A percentile compares a stretch with the other conserved stretches of the same genome.
These are phyloP conservation scores for Sporothrix brasiliensis DNA, from an alignment of 2,329 filamentous ascomycete genomes.

Conservation along the genomic window DNA sequence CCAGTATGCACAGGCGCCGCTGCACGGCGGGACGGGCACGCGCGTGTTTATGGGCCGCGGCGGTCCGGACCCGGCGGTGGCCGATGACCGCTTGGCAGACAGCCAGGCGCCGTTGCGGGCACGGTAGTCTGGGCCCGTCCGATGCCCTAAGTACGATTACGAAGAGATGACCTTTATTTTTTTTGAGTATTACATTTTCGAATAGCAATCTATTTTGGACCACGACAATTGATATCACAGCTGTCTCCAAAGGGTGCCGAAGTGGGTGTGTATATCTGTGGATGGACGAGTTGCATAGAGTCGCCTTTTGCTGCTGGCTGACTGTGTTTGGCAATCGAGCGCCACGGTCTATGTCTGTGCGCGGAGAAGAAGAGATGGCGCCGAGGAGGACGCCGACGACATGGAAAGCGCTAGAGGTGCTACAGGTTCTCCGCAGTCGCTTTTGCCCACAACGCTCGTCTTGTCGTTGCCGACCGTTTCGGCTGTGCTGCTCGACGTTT, in stretches of 20 bases:
- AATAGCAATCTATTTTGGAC: neutral
- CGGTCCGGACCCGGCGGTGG: conserved; percentile 22
- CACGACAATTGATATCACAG: too few species aligned
- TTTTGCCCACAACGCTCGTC: neutral
- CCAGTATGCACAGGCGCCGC: conserved; percentile 33
- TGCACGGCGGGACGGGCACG: conserved; percentile 29
- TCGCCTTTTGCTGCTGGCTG: neutral
- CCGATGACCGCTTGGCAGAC: neutral
- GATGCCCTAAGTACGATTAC: neutral
- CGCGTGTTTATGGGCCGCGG: conserved; percentile 34
- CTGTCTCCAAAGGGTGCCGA: neutral
- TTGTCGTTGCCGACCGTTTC: neutral
- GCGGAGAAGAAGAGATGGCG: neutral
- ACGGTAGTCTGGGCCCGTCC: neutral
- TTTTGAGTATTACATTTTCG: neutral
- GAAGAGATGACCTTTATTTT: neutral
- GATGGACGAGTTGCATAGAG: neutral
- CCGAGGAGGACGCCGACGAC: neutral
- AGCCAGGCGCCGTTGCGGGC: neutral
- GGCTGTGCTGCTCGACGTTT: neutral
- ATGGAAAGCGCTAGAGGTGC: too few species aligned
- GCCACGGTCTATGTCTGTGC: neutral
- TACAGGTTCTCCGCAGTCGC: neutral
- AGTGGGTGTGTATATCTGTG: neutral
- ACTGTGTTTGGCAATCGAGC: neutral